These are phyloP conservation scores for Pyrus communis DNA, from an alignment of 306 rosid genomes.

Conservation along the genomic window DNA sequence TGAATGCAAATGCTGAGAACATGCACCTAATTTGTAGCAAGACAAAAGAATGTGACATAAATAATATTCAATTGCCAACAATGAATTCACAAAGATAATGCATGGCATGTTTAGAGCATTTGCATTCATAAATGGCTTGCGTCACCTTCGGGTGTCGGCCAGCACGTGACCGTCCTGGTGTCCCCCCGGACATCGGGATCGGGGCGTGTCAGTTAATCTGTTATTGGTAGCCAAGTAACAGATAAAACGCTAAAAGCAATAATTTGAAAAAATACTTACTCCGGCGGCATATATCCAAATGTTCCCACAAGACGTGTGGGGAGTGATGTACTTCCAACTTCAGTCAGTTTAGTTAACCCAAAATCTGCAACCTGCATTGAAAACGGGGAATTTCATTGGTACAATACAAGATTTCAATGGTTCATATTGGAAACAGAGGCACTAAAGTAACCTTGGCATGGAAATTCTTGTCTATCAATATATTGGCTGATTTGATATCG, in stretches of 20 bases:
- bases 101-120: too few species aligned
- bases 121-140: too few species aligned
- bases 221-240: background rate
- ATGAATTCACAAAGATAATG: too few species aligned
- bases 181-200: too few species aligned
- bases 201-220: background rate
- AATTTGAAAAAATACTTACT: constrained; percentile 36
- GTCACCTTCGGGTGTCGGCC: too few species aligned
- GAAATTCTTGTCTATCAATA: constrained; percentile 74
- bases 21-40: too few species aligned
- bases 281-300: constrained; percentile 94
- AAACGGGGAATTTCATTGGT: background rate
- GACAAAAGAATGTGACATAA: too few species aligned
- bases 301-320: constrained; percentile 88
- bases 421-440: background rate
- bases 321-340: constrained; percentile 76
- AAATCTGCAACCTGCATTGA: constrained; percentile 86
- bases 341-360: constrained; percentile 84
- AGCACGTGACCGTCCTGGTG: too few species aligned
- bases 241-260: background rate
- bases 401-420: constrained; percentile 15
- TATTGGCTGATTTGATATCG: constrained; percentile 94
- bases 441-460: constrained; percentile 62
- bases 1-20: too few species aligned
- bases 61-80: too few species aligned